A percentile compares a stretch with the other conserved stretches of the same genome.
Evolutionary conservation across 306 rosid genomes (phyloP).

Genomic region (Castanospermum australe): DNA sequence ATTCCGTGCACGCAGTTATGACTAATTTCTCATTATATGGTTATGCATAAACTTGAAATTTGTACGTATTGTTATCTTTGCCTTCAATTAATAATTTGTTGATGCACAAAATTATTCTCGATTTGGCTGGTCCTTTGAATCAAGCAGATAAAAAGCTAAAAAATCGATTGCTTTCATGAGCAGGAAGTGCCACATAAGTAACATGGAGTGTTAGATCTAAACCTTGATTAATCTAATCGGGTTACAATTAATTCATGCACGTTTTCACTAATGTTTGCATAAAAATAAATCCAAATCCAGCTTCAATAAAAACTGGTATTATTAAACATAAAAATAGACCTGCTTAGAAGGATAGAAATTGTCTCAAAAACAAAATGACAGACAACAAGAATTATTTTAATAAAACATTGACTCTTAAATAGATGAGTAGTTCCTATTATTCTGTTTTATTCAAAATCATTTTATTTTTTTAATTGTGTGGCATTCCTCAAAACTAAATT

Average conservation of each 20-base stretch:
- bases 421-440: no score
- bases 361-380: no score
- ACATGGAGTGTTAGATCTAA: constrained; percentile 32
- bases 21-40: not conserved
- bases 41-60: not conserved
- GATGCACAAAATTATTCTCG: not conserved
- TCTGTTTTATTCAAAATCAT: no score
- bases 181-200: not conserved
- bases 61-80: not conserved
- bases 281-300: not conserved
- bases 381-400: no score
- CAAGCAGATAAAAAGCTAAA: not conserved
- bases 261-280: not conserved
- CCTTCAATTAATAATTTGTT: not conserved
- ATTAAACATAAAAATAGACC: not conserved
- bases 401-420: no score
- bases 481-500: no score
- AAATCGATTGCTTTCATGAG: constrained; percentile 22
- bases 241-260: not conserved
- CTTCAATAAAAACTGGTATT: not conserved
- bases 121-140: not conserved
- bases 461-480: no score
- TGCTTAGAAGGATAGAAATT: not conserved
- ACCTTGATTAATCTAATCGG: not conserved
- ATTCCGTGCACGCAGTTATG: not conserved